Evolutionary conservation across 1,139 yeast genomes (phyloP).

Genomic region (Wickerhamomyces sp.): DNA sequence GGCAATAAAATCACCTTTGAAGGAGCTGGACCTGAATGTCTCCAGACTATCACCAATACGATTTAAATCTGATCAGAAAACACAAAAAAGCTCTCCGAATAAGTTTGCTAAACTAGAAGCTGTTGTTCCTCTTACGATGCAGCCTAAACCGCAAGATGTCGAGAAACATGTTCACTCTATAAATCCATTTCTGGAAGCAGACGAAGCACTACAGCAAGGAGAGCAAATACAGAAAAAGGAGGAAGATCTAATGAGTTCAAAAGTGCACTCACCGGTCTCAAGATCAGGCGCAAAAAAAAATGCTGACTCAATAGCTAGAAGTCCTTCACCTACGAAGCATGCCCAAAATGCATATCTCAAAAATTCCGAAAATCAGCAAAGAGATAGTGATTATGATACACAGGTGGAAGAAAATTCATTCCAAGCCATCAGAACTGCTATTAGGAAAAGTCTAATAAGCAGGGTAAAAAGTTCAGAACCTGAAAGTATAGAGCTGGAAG

Average conservation of each 20-base stretch:
- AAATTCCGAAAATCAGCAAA: slow-evolving; percentile 6
- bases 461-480: slow-evolving; percentile 11
- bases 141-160: neutral
- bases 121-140: neutral
- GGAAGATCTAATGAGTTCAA: too few relatives aligned
- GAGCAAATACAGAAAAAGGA: neutral
- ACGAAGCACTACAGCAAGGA: too few relatives aligned
- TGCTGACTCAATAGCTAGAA: neutral
- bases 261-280: too few relatives aligned
- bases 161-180: neutral
- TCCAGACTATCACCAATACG: slow-evolving; percentile 15
- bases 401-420: slow-evolving; percentile 25
- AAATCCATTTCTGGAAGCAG: slow-evolving; percentile 1
- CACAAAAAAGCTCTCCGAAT: slow-evolving; percentile 4
- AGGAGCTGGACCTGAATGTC: slow-evolving; percentile 1
- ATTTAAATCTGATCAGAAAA: slow-evolving; percentile 1
- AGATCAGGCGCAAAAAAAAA: too few relatives aligned
- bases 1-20: slow-evolving; percentile 13
- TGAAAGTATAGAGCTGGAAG: slow-evolving; percentile 7
- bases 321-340: neutral
- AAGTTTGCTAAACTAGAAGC: neutral
- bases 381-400: slow-evolving; percentile 14
- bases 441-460: slow-evolving; percentile 23
- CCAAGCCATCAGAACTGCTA: slow-evolving; percentile 27
- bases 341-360: neutral